Percentiles rank a stretch among this genome's conserved stretches.
Evolutionary conservation across 1,139 yeast genomes (phyloP).

Genomic region (Kazachstania sp.): DNA sequence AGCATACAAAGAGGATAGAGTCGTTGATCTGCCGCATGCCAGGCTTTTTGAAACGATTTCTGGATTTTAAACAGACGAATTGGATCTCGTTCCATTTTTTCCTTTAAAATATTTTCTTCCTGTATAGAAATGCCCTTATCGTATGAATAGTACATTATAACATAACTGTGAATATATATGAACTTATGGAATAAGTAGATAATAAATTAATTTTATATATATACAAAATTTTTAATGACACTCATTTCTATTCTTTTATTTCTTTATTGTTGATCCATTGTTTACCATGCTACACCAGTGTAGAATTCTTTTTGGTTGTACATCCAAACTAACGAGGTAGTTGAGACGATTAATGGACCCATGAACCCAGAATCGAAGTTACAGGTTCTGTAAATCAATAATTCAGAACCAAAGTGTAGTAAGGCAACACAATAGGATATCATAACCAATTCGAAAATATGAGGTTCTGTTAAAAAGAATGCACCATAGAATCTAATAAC

Average conservation of each 20-base stretch:
- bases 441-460: conserved; percentile 68
- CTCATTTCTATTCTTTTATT: not conserved
- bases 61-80: conserved; percentile 10
- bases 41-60: conserved; percentile 28
- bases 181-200: not conserved
- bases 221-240: not conserved
- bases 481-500: conserved; percentile 85
- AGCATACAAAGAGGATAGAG: conserved; percentile 35
- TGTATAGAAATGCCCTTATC: no score
- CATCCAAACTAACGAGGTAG: conserved; percentile 55
- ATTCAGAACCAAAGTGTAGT: conserved; percentile 74
- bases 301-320: conserved; percentile 47
- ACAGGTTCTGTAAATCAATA: conserved; percentile 71
- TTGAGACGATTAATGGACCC: conserved; percentile 75
- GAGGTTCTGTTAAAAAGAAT: conserved; percentile 56
- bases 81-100: not conserved
- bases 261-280: not conserved
- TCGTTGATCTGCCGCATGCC: conserved; percentile 22
- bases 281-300: conserved; percentile 25
- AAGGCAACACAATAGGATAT: conserved; percentile 82
- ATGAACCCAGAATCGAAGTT: conserved; percentile 78
- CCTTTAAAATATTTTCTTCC: no score
- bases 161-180: not conserved
- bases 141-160: not conserved
- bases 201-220: not conserved